Conservation (phyloP, 805 yeast species). For the Wickerhamia fluorescens region DNA sequence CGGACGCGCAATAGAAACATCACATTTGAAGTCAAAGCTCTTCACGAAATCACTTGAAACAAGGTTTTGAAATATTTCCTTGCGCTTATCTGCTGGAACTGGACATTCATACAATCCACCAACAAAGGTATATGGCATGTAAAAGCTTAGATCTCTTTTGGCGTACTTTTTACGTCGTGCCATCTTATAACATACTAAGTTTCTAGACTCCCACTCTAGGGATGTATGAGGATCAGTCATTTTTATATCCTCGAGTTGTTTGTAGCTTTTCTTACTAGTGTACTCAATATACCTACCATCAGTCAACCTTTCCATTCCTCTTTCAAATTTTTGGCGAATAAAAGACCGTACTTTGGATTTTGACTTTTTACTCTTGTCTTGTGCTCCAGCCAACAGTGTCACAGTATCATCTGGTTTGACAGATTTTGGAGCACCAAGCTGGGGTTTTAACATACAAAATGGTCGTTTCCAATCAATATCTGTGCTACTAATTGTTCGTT, state of each 20-base stretch:
- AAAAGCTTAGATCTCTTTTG: constrained; percentile 36
- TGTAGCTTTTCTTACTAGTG: too few species aligned
- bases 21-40: constrained; percentile 25
- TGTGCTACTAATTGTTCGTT: constrained; percentile 18
- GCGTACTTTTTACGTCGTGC: constrained; percentile 52
- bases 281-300: too few species aligned
- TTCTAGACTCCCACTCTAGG: constrained; percentile 17
- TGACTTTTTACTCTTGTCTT: not conserved
- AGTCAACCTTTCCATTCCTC: too few species aligned
- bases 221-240: constrained; percentile 12
- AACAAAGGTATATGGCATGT: constrained; percentile 50
- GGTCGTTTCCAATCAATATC: constrained; percentile 46
- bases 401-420: not conserved
- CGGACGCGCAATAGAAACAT: too few species aligned
- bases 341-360: too few species aligned
- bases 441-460: constrained; percentile 31
- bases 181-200: constrained; percentile 45
- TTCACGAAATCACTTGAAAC: constrained; percentile 8
- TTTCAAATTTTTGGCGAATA: too few species aligned
- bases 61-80: too few species aligned
- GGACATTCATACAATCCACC: constrained; percentile 59
- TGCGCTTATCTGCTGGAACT: constrained; percentile 18
- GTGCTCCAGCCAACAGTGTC: not conserved
- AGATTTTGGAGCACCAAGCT: not conserved
- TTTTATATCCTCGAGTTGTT: too few species aligned